These are phyloP conservation scores for Tylopilus sp. DNA, from an alignment of 768 basidiomycete genomes.

Conservation along the genomic window DNA sequence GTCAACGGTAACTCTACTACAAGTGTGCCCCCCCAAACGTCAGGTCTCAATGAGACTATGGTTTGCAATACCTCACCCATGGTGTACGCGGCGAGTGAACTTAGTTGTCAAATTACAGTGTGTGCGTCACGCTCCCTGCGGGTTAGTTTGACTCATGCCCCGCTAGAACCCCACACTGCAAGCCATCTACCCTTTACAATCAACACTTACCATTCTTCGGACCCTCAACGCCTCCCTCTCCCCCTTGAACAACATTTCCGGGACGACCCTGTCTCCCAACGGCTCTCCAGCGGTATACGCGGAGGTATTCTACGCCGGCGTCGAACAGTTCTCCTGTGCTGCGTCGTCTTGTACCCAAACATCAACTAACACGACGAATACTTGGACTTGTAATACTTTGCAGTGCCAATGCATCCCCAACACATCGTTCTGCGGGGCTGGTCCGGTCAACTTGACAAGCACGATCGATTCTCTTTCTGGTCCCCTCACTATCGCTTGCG, in stretches of 20 bases:
- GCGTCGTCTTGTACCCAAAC: constrained; percentile 70
- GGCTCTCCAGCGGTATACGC: constrained; percentile 57
- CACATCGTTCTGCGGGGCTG: constrained; percentile 73
- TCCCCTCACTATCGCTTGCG: constrained; percentile 66
- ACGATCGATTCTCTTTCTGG: constrained; percentile 68
- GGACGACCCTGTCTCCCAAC: constrained; percentile 39
- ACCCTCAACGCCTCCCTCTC: constrained; percentile 67
- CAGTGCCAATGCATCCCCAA: constrained; percentile 67
- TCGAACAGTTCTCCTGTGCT: constrained; percentile 85
- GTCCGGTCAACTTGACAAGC: constrained; percentile 45
- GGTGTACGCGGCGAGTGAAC: constrained; percentile 76
- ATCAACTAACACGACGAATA: constrained; percentile 37
- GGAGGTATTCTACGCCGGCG: constrained; percentile 74
- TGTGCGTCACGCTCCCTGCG: constrained; percentile 27
- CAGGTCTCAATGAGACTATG: constrained; percentile 58
- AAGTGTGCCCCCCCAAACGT: constrained; percentile 23
- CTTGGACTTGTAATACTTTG: constrained; percentile 72
- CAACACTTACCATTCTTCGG: constrained; percentile 77
- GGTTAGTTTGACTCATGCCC: background rate
- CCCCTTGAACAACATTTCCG: constrained; percentile 42
- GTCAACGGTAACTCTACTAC: constrained; percentile 34
- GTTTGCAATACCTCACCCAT: constrained; percentile 66
- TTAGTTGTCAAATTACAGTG: constrained; percentile 83
- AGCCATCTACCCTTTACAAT: constrained; percentile 63
- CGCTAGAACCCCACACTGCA: constrained; percentile 81